Percentiles rank a stretch among this genome's conserved stretches.
Evolutionary conservation across 2,329 filamentous ascomycete species (phyloP).

Genomic region (Pestalotiopsis fici): DNA sequence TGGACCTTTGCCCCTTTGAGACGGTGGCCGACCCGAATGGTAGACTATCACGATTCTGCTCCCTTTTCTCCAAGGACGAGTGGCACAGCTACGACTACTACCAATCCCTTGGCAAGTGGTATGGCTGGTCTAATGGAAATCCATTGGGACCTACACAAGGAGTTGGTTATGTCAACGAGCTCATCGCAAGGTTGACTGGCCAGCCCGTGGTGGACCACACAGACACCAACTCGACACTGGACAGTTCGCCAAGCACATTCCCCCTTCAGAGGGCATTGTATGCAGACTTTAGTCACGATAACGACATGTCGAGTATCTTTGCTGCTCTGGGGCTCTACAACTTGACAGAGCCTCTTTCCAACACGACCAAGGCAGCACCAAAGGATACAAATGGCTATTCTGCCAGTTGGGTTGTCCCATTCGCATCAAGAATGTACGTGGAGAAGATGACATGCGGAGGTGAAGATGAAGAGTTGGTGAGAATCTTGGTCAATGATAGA

Average conservation of each 20-base stretch:
- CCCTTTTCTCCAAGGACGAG: constrained; percentile 70
- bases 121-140: constrained; percentile 77
- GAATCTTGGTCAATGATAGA: constrained; percentile 81
- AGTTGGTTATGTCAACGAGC: constrained; percentile 84
- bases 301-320: constrained; percentile 77
- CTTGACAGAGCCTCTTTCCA: constrained; percentile 54
- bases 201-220: constrained; percentile 72
- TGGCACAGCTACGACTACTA: constrained; percentile 83
- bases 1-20: constrained; percentile 88
- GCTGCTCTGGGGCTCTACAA: constrained; percentile 80
- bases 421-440: constrained; percentile 78
- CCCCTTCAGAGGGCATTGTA: constrained; percentile 71
- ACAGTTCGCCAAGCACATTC: constrained; percentile 68
- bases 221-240: constrained; percentile 76
- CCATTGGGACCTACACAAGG: constrained; percentile 81
- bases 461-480: constrained; percentile 66
- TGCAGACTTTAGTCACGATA: constrained; percentile 92
- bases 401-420: constrained; percentile 79
- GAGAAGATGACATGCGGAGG: constrained; percentile 77
- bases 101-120: constrained; percentile 80
- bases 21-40: constrained; percentile 66
- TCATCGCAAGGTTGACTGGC: constrained; percentile 76
- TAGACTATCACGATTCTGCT: constrained; percentile 71
- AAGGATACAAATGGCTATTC: constrained; percentile 67
- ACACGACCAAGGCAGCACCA: constrained; percentile 49